These are phyloP conservation scores for Ustilaginoidea virens DNA, from an alignment of 2,329 filamentous ascomycete species.

Conservation along the genomic window DNA sequence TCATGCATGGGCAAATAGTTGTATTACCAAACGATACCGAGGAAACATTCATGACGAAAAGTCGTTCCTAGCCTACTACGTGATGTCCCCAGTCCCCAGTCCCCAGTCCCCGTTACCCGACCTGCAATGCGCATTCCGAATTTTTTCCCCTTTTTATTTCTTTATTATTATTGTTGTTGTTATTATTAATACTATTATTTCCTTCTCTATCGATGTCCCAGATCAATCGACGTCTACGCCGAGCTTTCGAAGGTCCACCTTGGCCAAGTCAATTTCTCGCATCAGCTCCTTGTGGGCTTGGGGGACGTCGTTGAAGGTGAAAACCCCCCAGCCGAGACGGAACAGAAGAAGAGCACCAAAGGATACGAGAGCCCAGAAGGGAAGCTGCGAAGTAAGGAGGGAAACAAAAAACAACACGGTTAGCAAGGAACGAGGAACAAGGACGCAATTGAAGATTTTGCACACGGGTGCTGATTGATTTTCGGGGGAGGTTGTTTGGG, in stretches of 20 bases:
- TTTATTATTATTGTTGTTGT: neutral
- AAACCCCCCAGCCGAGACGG: slow-evolving; percentile 79
- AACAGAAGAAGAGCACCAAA: slow-evolving; percentile 87
- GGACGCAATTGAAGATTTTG: neutral
- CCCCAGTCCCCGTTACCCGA: no score
- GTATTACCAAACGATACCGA: slow-evolving; percentile 5
- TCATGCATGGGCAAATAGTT: slow-evolving; percentile 1
- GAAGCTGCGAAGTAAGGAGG: slow-evolving; percentile 42
- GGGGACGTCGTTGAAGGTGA: slow-evolving; percentile 94
- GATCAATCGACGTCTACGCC: slow-evolving; percentile 69
- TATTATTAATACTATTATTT: no score
- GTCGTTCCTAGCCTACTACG: no score
- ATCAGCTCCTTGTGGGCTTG: slow-evolving; percentile 82
- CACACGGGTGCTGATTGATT: neutral
- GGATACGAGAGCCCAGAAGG: slow-evolving; percentile 81
- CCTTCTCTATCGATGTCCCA: no score
- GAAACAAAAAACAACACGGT: neutral
- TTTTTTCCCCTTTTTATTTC: neutral
- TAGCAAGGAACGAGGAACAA: neutral
- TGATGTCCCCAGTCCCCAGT: no score
- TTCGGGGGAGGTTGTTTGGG: neutral
- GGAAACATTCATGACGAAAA: no score
- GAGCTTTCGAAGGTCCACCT: slow-evolving; percentile 54
- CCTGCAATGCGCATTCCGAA: neutral
- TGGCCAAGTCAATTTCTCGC: slow-evolving; percentile 65